These are phyloP conservation scores for Ceratocystis ficicola DNA, from an alignment of 2,329 filamentous ascomycete genomes.

Conservation along the genomic window DNA sequence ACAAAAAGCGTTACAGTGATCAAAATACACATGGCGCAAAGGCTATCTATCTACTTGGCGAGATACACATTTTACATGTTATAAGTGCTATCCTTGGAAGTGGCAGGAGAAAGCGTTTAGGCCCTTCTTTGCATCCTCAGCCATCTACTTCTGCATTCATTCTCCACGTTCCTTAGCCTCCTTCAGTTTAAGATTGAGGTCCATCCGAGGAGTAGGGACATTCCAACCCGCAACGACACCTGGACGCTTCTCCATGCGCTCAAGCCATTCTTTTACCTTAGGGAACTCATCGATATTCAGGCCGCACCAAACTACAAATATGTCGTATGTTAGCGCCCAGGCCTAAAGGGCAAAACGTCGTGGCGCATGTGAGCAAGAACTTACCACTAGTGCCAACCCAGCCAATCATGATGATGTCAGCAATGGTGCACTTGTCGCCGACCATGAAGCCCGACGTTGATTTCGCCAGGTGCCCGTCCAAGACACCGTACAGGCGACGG, in stretches of 20 bases:
- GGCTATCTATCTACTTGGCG: background rate
- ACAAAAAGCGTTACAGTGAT: constrained; percentile 5
- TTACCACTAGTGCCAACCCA: constrained; percentile 52
- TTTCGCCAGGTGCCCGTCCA: constrained; percentile 57
- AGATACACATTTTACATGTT: too few species aligned
- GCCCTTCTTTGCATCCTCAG: constrained; percentile 46
- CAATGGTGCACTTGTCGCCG: constrained; percentile 58
- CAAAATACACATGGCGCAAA: background rate
- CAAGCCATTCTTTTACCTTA: constrained; percentile 62
- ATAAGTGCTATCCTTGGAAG: background rate
- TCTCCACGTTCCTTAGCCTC: constrained; percentile 40
- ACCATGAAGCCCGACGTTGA: constrained; percentile 47
- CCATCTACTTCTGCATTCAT: constrained; percentile 62
- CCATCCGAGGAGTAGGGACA: constrained; percentile 53
- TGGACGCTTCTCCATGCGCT: constrained; percentile 54
- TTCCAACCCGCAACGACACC: constrained; percentile 65
- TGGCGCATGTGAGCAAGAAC: constrained; percentile 25
- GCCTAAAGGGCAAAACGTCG: constrained; percentile 5
- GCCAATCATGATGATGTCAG: constrained; percentile 70
- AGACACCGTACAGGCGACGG: constrained; percentile 63
- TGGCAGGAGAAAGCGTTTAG: background rate
- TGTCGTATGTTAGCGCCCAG: background rate
- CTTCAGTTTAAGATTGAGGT: constrained; percentile 36
- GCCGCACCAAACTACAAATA: constrained; percentile 31
- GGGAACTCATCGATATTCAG: constrained; percentile 63